These are phyloP conservation scores for Suillus weaverae DNA, from an alignment of 768 basidiomycete species.

Conservation along the genomic window DNA sequence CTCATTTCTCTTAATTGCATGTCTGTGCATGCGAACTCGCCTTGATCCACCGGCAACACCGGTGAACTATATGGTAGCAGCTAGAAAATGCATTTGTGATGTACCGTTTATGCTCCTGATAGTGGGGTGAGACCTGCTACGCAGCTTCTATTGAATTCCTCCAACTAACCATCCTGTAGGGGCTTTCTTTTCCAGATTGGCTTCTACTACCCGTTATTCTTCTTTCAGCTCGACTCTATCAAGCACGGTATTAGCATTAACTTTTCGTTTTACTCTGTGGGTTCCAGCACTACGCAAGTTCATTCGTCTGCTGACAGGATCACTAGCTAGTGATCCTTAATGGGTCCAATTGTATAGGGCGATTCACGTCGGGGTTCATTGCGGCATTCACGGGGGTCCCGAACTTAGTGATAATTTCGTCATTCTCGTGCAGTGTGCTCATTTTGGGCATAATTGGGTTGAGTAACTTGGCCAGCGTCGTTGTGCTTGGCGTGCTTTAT, in stretches of 20 bases:
- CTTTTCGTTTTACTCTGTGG: constrained; percentile 57
- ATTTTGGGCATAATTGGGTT: constrained; percentile 48
- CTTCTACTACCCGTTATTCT: constrained; percentile 53
- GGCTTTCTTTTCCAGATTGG: constrained; percentile 16
- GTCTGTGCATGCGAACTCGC: neutral
- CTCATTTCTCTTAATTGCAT: neutral
- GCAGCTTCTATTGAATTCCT: neutral
- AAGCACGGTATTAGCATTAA: constrained; percentile 43
- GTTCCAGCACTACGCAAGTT: neutral
- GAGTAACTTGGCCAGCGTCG: constrained; percentile 35
- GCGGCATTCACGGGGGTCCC: constrained; percentile 42
- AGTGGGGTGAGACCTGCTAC: constrained; percentile 16
- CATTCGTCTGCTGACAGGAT: neutral
- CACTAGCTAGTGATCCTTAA: constrained; percentile 55
- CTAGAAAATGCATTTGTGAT: constrained; percentile 24
- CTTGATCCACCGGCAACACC: neutral
- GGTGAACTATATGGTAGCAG: constrained; percentile 13
- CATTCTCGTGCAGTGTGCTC: constrained; percentile 34
- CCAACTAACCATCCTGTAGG: neutral
- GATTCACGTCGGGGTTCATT: constrained; percentile 42
- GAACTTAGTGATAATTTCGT: constrained; percentile 41
- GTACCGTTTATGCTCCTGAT: constrained; percentile 24
- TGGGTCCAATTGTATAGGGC: constrained; percentile 47
- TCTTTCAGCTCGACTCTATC: constrained; percentile 56
- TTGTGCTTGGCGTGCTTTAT: constrained; percentile 45